Evolutionary conservation across 371 early-diverging fungal species (phyloP).

Genomic region (Lichtheimia corymbifera): DNA sequence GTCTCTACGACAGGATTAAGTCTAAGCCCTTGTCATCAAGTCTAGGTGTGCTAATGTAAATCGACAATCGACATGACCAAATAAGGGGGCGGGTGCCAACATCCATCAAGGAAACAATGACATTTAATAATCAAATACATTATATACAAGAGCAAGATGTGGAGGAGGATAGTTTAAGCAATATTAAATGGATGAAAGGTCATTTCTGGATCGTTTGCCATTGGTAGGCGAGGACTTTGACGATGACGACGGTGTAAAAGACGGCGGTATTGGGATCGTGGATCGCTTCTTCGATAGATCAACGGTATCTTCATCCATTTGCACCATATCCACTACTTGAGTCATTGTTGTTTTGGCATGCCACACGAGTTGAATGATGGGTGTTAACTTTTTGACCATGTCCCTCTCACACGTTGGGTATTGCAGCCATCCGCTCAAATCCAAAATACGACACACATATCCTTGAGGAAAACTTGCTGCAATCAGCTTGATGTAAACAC

Average conservation of each 20-base stretch:
- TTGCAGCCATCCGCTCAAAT: constrained; percentile 3
- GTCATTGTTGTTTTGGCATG: constrained; percentile 6
- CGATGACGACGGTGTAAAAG: not conserved
- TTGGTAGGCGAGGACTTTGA: not conserved
- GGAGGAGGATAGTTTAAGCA: too few relatives aligned
- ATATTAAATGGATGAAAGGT: too few relatives aligned
- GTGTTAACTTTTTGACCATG: not conserved
- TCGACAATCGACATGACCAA: too few relatives aligned
- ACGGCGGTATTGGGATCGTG: not conserved
- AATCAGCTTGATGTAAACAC: constrained; percentile 6
- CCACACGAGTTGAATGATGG: constrained; percentile 11
- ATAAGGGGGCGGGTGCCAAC: too few relatives aligned
- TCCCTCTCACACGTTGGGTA: constrained; percentile 8
- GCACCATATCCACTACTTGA: constrained; percentile 1
- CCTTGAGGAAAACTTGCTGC: constrained; percentile 2
- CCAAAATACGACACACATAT: constrained; percentile 6
- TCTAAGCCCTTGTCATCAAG: too few relatives aligned
- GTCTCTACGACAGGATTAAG: too few relatives aligned
- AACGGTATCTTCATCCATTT: constrained; percentile 2
- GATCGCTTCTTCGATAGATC: not conserved
- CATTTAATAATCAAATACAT: too few relatives aligned
- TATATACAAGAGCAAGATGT: too few relatives aligned
- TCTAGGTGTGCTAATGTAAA: too few relatives aligned
- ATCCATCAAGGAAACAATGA: too few relatives aligned
- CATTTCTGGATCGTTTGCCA: too few relatives aligned